These are phyloP conservation scores for Starmerella bombicola DNA, from an alignment of 805 yeast genomes.

Conservation along the genomic window DNA sequence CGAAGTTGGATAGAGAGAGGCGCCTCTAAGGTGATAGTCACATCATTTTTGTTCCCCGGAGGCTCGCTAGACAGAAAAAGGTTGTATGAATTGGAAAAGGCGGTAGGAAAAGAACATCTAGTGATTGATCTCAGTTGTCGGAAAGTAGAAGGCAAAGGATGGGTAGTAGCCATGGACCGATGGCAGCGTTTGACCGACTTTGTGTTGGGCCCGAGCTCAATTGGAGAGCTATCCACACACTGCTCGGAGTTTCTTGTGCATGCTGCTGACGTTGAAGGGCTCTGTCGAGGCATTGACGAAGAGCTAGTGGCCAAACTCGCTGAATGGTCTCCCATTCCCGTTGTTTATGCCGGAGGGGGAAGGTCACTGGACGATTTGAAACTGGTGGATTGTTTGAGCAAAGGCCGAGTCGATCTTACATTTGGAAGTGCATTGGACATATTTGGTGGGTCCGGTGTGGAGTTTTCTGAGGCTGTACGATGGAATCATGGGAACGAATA, in stretches of 20 bases:
- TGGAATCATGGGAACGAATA: slow-evolving; percentile 43
- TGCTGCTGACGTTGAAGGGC: slow-evolving; percentile 98
- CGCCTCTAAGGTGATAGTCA: slow-evolving; percentile 82
- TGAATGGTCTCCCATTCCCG: slow-evolving; percentile 64
- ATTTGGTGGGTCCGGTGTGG: slow-evolving; percentile 79
- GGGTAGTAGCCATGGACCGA: slow-evolving; percentile 97
- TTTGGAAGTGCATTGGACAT: slow-evolving; percentile 88
- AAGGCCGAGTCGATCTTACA: slow-evolving; percentile 80
- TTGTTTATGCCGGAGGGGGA: slow-evolving; percentile 97
- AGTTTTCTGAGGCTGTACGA: slow-evolving; percentile 55
- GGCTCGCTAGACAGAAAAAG: slow-evolving; percentile 43
- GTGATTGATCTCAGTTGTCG: slow-evolving; percentile 88
- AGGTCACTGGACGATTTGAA: slow-evolving; percentile 55
- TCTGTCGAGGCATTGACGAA: slow-evolving; percentile 85
- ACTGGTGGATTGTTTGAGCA: slow-evolving; percentile 53
- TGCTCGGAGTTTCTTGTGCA: slow-evolving; percentile 85
- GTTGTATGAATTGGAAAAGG: slow-evolving; percentile 36
- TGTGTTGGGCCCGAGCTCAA: slow-evolving; percentile 41
- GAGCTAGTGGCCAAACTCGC: slow-evolving; percentile 58
- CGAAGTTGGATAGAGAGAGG: slow-evolving; percentile 58
- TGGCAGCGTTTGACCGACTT: slow-evolving; percentile 85
- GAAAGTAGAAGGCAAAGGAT: slow-evolving; percentile 33
- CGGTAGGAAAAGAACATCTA: slow-evolving; percentile 53
- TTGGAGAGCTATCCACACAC: slow-evolving; percentile 43
- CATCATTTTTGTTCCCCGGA: slow-evolving; percentile 77